A percentile compares a stretch with the other conserved stretches of the same genome.
phyloP scores from a whole-genome alignment of 208 protist genomes.

The Leishmania lainsoni region DNA sequence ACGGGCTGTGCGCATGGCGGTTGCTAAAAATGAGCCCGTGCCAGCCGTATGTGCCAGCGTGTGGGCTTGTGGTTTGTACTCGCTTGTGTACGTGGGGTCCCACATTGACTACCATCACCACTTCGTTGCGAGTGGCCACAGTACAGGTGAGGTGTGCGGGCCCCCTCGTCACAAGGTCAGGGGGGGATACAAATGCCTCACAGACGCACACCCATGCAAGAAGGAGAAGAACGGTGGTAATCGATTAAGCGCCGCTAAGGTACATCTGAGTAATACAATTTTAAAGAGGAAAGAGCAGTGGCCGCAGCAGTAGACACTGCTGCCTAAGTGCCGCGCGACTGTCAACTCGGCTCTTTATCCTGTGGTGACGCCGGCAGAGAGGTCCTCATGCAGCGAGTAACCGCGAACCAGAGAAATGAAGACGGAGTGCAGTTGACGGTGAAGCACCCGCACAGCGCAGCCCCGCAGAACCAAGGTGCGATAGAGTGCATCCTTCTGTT shows the following conservation, averaged over 20 bases:
- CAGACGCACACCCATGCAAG: not conserved
- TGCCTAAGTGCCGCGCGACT: not conserved
- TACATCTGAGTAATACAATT: constrained; percentile 6
- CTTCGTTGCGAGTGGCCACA: not conserved
- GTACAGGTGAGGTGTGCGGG: not conserved
- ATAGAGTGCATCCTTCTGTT: constrained; percentile 26
- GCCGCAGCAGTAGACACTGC: not conserved
- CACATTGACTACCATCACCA: not conserved
- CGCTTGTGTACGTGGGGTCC: not conserved
- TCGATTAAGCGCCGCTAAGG: not conserved
- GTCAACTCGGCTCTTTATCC: not conserved
- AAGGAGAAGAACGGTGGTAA: not conserved
- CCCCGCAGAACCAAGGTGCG: constrained; percentile 34
- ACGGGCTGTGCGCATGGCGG: not conserved
- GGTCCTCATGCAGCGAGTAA: constrained; percentile 66
- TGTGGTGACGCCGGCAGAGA: constrained; percentile 20
- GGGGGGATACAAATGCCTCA: not conserved
- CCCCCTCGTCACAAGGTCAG: not conserved
- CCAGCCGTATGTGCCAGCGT: not conserved
- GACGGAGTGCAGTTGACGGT: constrained; percentile 39
- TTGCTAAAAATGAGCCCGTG: not conserved
- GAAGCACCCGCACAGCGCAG: constrained; percentile 46
- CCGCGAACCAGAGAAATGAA: constrained; percentile 42
- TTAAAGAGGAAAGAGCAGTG: not conserved
- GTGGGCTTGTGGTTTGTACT: not conserved